Conservation (phyloP, 2,329 filamentous ascomycete genomes). For the Claviceps purpurea region DNA sequence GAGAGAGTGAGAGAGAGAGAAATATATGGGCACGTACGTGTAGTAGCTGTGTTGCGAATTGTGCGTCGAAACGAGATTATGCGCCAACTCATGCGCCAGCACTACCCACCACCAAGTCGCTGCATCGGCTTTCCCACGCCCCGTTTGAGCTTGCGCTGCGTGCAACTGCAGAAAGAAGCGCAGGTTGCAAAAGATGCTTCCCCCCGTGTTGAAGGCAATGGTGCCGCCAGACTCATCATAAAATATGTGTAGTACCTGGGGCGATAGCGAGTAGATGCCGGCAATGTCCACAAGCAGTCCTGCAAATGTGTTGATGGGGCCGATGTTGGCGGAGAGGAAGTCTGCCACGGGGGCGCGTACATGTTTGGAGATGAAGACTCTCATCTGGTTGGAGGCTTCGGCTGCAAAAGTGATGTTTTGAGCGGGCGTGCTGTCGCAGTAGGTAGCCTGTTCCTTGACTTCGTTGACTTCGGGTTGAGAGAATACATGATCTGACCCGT, state of each 20-base stretch:
- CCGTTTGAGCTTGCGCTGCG: conserved; percentile 30
- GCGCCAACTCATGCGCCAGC: conserved; percentile 88
- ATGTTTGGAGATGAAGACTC: conserved; percentile 54
- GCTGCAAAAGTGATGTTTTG: conserved; percentile 61
- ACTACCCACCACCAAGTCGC: conserved; percentile 88
- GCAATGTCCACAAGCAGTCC: conserved; percentile 55
- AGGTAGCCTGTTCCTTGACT: conserved; percentile 71
- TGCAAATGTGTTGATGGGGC: conserved; percentile 56
- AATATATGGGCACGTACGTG: conserved; percentile 35
- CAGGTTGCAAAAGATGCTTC: conserved; percentile 88
- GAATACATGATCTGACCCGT: conserved; percentile 63
- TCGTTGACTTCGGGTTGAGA: conserved; percentile 55
- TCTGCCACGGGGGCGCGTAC: conserved; percentile 28
- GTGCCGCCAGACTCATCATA: conserved; percentile 67
- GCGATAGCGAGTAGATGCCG: conserved; percentile 57
- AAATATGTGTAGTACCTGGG: conserved; percentile 68
- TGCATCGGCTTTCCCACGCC: conserved; percentile 47
- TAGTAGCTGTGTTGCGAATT: conserved; percentile 72
- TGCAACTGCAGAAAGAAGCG: conserved; percentile 77
- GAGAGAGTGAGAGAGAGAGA: background rate
- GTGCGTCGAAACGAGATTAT: conserved; percentile 75
- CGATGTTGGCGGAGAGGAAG: conserved; percentile 50
- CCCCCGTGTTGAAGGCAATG: conserved; percentile 83
- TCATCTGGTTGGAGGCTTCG: conserved; percentile 57
- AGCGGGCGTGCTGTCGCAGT: conserved; percentile 67